A percentile compares a stretch with the other conserved stretches of the same genome.
phyloP scores from a whole-genome alignment of 139 green algal genomes.

The Nannochloris sp. region DNA sequence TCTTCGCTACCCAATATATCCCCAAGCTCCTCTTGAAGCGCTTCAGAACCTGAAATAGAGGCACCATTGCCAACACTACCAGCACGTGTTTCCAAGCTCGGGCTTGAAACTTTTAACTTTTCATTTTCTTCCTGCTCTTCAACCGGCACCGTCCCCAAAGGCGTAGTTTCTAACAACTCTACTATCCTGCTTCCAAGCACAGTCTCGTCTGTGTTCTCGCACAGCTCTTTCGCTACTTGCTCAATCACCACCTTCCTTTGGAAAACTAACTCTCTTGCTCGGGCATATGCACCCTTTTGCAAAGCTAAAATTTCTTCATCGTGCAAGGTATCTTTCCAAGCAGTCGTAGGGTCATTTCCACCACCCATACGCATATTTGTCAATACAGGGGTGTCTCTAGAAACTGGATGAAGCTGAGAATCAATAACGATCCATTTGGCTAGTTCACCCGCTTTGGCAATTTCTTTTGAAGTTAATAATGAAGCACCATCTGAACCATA shows the following conservation, averaged over 20 bases:
- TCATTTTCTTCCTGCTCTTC: not conserved
- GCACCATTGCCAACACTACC: not conserved
- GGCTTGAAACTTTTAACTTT: not conserved
- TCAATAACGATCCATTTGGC: conserved; percentile 50
- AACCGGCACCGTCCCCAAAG: not conserved
- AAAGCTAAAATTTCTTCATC: conserved; percentile 32
- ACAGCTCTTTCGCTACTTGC: conserved; percentile 33
- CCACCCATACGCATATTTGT: conserved; percentile 31
- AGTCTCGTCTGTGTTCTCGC: conserved; percentile 19
- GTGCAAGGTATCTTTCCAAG: conserved; percentile 5
- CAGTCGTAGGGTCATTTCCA: conserved; percentile 35
- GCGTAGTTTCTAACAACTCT: conserved; percentile 26
- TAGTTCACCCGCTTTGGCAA: conserved; percentile 42
- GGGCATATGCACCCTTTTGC: conserved; percentile 33
- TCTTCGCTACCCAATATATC: not conserved
- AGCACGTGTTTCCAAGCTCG: no score
- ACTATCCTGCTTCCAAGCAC: conserved; percentile 39
- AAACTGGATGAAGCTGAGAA: conserved; percentile 47
- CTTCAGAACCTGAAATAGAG: no score
- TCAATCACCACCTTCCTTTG: conserved; percentile 35
- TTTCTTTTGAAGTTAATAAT: conserved; percentile 44
- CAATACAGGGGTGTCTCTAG: conserved; percentile 20
- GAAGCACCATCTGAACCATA: conserved; percentile 42
- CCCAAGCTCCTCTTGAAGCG: not conserved
- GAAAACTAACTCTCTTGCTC: conserved; percentile 13